These are phyloP conservation scores for Claviceps quebecensis DNA, from an alignment of 2,329 filamentous ascomycete species.

Conservation along the genomic window DNA sequence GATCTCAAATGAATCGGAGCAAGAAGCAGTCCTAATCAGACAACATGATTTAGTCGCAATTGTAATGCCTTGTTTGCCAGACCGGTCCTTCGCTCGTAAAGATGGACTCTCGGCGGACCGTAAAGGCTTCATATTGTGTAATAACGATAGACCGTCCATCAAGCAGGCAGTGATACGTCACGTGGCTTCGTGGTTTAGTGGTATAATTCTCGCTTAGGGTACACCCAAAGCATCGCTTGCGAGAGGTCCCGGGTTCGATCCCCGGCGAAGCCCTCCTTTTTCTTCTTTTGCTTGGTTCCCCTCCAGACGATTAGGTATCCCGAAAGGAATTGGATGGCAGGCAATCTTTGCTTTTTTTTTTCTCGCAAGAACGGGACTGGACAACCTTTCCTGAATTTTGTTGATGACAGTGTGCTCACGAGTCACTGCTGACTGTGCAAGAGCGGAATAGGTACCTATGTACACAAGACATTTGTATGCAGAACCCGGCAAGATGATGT, in stretches of 20 bases:
- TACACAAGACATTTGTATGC: no score
- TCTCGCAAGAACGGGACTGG: no score
- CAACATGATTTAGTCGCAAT: no score
- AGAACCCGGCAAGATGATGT: no score
- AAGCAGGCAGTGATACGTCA: not conserved
- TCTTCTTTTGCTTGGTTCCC: not conserved
- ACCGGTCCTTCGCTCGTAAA: no score
- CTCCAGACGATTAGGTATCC: no score
- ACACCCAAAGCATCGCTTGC: slow-evolving; percentile 3
- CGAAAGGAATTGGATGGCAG: no score
- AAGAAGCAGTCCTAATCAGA: no score
- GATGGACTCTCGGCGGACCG: not conserved
- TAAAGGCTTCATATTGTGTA: fast-evolving
- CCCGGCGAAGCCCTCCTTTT: slow-evolving; percentile 3
- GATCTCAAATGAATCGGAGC: no score
- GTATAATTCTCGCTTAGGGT: slow-evolving; percentile 8
- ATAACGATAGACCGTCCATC: not conserved
- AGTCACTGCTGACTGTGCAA: no score
- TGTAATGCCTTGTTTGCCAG: no score
- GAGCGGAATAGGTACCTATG: no score
- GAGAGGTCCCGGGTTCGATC: slow-evolving; percentile 7
- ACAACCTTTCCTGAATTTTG: not conserved
- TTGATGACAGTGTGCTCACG: not conserved
- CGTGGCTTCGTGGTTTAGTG: slow-evolving; percentile 7
- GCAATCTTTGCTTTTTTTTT: not conserved